Base-by-base conservation (phyloP, 768 basidiomycete species). In the Udeniomyces megalosporus region DNA sequence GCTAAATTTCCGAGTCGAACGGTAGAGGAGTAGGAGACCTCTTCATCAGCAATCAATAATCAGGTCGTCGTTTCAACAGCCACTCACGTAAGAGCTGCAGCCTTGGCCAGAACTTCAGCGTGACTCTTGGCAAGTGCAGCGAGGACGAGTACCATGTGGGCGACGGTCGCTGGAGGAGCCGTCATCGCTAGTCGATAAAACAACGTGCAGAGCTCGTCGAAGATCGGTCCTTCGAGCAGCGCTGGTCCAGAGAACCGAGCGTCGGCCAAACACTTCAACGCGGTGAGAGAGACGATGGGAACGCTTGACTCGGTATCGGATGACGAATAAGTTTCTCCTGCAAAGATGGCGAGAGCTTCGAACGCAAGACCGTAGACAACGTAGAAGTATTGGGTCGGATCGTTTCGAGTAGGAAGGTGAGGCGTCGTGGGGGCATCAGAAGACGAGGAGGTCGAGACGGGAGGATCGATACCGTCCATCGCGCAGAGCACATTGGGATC, bases 291-390 rank as follows among this genome's bases (percentile, higher is more conserved):
- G 7, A 87, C 81, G 1, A 81, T 71, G 74, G 1, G 84, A 81
- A 3, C 85, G 80, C 0, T 80, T 77, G 0, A 81, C 81, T 70
- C 69, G 49, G 66, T 62, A 2, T 66, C 45, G 5, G 67, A 26
- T 7, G 2, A 7, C 47, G 35, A 51, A 1, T 64, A 61, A 12
- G 67, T 42, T 51, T 72, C 70, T 10, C 72, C 73, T 28, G 71
- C 64, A 17, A 71, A 65, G 34, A 70, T 71, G 50, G 72, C 68
- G 7, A 96, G 75, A 0, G 87, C 83, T 71, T 97, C 93, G 67
- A 86, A 99, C 0, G 93, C 83, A n/a, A 97, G 80, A 12, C 93
- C 92, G 70, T 93, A 96, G 4, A 95, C 71, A 12, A 88, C 80
- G 74, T 84, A 90, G 75, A 96, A 99, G 74, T 88, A 82, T 12